phyloP scores from a whole-genome alignment of 2,329 filamentous ascomycete genomes.

The Fusarium sp. region DNA sequence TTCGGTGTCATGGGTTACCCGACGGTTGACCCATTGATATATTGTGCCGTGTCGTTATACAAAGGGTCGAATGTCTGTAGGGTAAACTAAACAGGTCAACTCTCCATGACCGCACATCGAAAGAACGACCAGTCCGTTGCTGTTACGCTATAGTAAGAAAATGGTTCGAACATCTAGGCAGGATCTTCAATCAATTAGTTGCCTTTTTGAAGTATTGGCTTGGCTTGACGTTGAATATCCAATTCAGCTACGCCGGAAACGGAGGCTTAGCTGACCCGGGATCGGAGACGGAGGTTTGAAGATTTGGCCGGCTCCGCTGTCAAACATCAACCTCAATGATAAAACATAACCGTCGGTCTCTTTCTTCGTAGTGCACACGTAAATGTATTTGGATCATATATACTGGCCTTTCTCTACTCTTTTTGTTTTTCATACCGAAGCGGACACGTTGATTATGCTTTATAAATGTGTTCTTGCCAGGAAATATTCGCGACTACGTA shows the following conservation, averaged over 20 bases:
- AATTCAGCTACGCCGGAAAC: constrained; percentile 7
- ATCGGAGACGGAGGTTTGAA: neutral
- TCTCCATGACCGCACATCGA: neutral
- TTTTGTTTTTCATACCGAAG: neutral
- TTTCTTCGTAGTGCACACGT: neutral
- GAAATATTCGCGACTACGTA: neutral
- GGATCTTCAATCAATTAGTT: neutral
- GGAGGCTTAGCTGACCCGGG: neutral
- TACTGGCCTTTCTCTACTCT: neutral
- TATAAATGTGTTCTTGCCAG: neutral
- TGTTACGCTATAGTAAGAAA: neutral
- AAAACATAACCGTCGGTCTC: neutral
- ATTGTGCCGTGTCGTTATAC: neutral
- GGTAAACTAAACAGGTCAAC: neutral
- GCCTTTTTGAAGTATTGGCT: neutral
- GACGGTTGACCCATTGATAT: neutral
- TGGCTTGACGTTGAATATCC: neutral
- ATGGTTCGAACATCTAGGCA: accelerated
- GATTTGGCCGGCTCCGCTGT: constrained; percentile 7
- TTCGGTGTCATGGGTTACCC: neutral
- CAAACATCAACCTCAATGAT: neutral
- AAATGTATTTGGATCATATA: neutral
- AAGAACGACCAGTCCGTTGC: neutral
- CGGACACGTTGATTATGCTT: neutral
- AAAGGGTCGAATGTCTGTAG: neutral